Percentiles rank a stretch among this genome's conserved stretches.
phyloP scores from a whole-genome alignment of 441 rosid species.

The Jatropha multifida region DNA sequence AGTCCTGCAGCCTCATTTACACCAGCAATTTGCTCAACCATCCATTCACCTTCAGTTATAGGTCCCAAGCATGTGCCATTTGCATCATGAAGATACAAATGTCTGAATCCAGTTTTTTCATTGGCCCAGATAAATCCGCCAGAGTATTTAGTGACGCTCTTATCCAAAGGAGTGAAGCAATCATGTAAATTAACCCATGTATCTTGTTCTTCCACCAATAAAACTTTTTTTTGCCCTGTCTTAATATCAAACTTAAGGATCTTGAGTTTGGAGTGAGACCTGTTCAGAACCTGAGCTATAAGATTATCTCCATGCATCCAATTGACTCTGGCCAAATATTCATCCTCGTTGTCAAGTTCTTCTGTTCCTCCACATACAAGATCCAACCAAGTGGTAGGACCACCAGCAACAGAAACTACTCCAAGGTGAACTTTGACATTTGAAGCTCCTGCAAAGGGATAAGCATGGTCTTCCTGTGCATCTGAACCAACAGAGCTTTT shows the following conservation, averaged over 20 bases:
- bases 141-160: slow-evolving; percentile 45
- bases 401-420: slow-evolving; percentile 74
- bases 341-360: slow-evolving; percentile 46
- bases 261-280: slow-evolving; percentile 71
- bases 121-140: slow-evolving; percentile 97
- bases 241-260: slow-evolving; percentile 66
- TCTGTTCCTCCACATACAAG: slow-evolving; percentile 71
- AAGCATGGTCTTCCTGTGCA: slow-evolving; percentile 92
- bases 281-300: slow-evolving; percentile 68
- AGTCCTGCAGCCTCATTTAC: slow-evolving; percentile 65
- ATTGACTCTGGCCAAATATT: slow-evolving; percentile 82
- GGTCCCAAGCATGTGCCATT: slow-evolving; percentile 74
- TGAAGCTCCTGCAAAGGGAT: slow-evolving; percentile 90
- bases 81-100: slow-evolving; percentile 77
- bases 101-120: slow-evolving; percentile 84
- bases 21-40: slow-evolving; percentile 94
- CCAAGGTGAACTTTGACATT: slow-evolving; percentile 86
- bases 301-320: slow-evolving; percentile 88
- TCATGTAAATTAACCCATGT: slow-evolving; percentile 89
- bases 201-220: slow-evolving; percentile 66
- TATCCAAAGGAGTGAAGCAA: slow-evolving; percentile 85
- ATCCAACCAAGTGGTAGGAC: slow-evolving; percentile 82
- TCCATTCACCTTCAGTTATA: slow-evolving; percentile 87
- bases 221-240: slow-evolving; percentile 61
- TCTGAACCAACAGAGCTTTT: slow-evolving; percentile 76